Conservation (phyloP, 2,329 filamentous ascomycete species). For the Fusarium udum region DNA sequence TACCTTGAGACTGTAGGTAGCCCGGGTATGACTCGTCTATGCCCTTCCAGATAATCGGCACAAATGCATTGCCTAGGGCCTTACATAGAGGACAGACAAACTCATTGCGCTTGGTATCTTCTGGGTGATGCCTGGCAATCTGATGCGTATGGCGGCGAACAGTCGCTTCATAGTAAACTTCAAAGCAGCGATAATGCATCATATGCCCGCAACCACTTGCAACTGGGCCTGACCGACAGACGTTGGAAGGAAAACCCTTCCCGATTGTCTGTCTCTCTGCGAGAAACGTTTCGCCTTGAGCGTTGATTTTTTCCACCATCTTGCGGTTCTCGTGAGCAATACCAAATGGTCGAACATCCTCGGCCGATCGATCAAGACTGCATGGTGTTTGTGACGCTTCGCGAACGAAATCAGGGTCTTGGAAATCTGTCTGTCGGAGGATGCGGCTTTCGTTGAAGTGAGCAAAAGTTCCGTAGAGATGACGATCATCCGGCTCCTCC, state of each 20-base stretch:
- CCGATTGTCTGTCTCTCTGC: constrained; percentile 85
- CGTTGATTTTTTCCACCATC: constrained; percentile 78
- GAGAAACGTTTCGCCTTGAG: constrained; percentile 74
- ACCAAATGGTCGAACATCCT: constrained; percentile 86
- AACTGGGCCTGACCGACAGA: constrained; percentile 77
- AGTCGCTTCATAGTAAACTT: constrained; percentile 87
- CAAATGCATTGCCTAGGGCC: constrained; percentile 91
- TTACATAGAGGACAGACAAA: constrained; percentile 98
- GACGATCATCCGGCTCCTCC: constrained; percentile 90
- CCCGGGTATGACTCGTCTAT: constrained; percentile 86
- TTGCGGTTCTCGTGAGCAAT: constrained; percentile 87
- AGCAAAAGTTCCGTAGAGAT: constrained; percentile 92
- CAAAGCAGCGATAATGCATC: constrained; percentile 98
- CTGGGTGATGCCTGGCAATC: constrained; percentile 93
- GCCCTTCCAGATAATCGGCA: constrained; percentile 95
- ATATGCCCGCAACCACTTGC: constrained; percentile 95
- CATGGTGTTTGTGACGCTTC: constrained; percentile 82
- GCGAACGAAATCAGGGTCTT: constrained; percentile 83
- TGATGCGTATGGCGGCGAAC: constrained; percentile 86
- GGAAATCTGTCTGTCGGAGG: constrained; percentile 83
- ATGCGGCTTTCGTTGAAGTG: constrained; percentile 88
- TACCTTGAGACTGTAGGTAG: constrained; percentile 66
- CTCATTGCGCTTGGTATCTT: constrained; percentile 80
- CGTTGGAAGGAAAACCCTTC: constrained; percentile 81
- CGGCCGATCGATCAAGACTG: constrained; percentile 86